Evolutionary conservation across 2,329 filamentous ascomycete species (phyloP).

Genomic region (Neonectria coccinea): DNA sequence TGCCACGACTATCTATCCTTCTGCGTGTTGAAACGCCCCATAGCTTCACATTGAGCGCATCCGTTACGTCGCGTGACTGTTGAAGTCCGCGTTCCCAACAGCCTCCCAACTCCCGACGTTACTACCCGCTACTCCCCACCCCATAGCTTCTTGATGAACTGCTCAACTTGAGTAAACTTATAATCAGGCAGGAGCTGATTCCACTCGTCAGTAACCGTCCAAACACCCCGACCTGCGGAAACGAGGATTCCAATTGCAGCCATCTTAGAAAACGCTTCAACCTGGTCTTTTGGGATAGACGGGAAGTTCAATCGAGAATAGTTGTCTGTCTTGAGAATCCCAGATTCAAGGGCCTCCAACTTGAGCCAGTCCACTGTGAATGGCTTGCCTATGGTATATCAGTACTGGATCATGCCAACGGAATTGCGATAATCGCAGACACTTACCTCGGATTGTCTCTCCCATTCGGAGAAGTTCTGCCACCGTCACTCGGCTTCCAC

Average conservation of each 20-base stretch:
- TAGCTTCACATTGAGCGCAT: background rate
- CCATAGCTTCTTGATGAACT: conserved; percentile 52
- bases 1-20: background rate
- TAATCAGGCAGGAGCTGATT: conserved; percentile 59
- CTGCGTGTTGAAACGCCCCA: background rate
- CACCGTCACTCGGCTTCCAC: conserved; percentile 51
- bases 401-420: conserved; percentile 26
- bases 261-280: conserved; percentile 39
- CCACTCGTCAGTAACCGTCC: conserved; percentile 57
- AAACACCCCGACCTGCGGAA: conserved; percentile 50
- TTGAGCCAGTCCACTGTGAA: conserved; percentile 32
- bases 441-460: conserved; percentile 54
- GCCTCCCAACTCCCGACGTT: background rate
- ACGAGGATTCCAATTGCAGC: conserved; percentile 52
- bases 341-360: conserved; percentile 33
- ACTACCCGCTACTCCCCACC: background rate
- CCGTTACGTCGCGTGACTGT: background rate
- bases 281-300: conserved; percentile 37
- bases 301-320: conserved; percentile 27
- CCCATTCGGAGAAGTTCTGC: conserved; percentile 53
- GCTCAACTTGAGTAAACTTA: conserved; percentile 54
- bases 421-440: conserved; percentile 14
- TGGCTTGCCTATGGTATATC: conserved; percentile 22
- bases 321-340: conserved; percentile 41
- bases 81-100: background rate